Base-by-base conservation (phyloP, 352 stramenopile genomes). In the Elongisporangium undulatum region DNA sequence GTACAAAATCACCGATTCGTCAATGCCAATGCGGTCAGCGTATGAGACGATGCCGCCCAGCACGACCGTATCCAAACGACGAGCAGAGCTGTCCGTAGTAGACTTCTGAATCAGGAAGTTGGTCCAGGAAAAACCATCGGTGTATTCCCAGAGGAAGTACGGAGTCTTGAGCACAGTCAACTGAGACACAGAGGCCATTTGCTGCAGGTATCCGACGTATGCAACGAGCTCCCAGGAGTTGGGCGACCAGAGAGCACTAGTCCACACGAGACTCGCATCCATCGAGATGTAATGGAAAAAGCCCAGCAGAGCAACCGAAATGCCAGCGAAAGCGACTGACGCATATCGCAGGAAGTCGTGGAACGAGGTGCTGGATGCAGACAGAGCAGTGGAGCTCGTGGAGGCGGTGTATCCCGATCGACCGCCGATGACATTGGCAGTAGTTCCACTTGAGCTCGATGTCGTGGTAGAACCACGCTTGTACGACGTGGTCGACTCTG, bases 151-250 rank as follows among this genome's bases (percentile, higher is more conserved):
- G 2, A 88, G 56, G 64, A 80, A 87, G 50, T 86, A 86, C 8
- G 82, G 80, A 10, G 73, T 82, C 58, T 89, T 86, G 24, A 84
- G 62, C 22, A 87, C 60, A 21, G 78, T 88, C 19, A 87, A 66
- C 38, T 87, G 67, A 22, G 82, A 91, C 0, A 85, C 53, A 4
- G 77, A 72, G 34, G 74, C 64, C 70, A 92, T 83, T 29, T 88
- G 78, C 68, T 92, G 82, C 56, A 92, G 61, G 62, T 86, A 87
- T n/a, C 63, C 73, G 16, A 81, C 70, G 63, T 87, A 89, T 16
- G 84, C 68, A 23, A 85, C 63, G 54, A 89, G 83, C 62, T 92
- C 82, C 82, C 82, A 92, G 16, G 80, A 82, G 60, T 92, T 92
- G 2, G 82, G 82, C 41, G 78, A 82, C 79, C 77, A 89, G 19